Evolutionary conservation across 1,139 yeast species (phyloP).

Genomic region (Pichia sp.): DNA sequence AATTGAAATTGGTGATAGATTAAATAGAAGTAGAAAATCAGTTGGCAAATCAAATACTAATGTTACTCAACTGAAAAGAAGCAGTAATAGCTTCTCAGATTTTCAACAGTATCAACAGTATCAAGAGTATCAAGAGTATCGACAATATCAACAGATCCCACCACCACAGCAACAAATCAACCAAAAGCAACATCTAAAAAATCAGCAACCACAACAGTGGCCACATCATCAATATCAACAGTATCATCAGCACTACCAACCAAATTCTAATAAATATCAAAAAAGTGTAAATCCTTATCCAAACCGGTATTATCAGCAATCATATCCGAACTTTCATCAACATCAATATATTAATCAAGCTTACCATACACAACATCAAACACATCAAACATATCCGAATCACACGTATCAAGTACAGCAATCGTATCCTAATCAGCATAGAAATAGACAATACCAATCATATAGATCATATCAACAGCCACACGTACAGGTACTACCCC

Average conservation of each 20-base stretch:
- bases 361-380: no score
- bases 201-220: not conserved
- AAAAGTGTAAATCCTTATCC: not conserved
- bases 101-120: not conserved
- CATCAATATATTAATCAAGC: not conserved
- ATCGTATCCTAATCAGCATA: not conserved
- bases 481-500: conserved; percentile 14
- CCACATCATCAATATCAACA: not conserved
- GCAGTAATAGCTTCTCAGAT: not conserved
- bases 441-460: not conserved
- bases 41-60: conserved; percentile 20
- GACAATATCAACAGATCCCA: not conserved
- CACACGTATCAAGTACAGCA: no score
- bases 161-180: not conserved
- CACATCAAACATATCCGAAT: not conserved
- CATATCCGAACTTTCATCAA: not conserved
- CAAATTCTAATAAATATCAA: no score
- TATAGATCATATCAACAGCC: conserved; percentile 9
- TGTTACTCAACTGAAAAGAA: conserved; percentile 6
- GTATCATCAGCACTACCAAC: not conserved
- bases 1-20: conserved; percentile 35
- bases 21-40: conserved; percentile 33
- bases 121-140: not conserved
- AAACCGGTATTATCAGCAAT: not conserved
- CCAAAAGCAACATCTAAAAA: no score